Conservation (phyloP, 768 basidiomycete species). For the Mycena vulgaris region DNA sequence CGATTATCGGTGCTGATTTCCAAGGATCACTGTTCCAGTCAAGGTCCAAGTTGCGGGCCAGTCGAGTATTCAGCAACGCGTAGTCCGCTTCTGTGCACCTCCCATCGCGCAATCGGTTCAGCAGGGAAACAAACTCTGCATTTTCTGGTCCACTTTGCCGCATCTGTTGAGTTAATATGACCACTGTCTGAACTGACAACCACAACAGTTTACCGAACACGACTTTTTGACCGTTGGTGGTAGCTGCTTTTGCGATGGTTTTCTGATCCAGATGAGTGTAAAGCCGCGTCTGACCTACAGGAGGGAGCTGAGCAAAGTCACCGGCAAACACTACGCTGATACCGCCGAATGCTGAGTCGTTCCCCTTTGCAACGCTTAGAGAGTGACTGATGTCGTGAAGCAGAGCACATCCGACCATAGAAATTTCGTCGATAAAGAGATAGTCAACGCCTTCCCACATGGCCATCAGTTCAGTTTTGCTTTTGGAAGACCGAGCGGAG, state of each 20-base stretch:
- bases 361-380: background rate
- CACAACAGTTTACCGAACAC: constrained; percentile 30
- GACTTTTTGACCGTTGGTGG: background rate
- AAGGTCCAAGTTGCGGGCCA: background rate
- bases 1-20: constrained; percentile 41
- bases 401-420: no score
- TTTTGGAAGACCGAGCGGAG: background rate
- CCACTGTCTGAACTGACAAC: constrained; percentile 28
- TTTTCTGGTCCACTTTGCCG: constrained; percentile 23
- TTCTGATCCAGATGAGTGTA: background rate
- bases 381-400: no score
- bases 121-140: constrained; percentile 2
- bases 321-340: no score
- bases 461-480: background rate
- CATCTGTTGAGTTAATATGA: constrained; percentile 18
- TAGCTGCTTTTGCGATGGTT: background rate
- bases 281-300: background rate
- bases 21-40: constrained; percentile 20
- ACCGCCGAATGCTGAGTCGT: background rate
- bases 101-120: constrained; percentile 10
- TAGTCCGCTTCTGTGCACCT: constrained; percentile 40
- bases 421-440: no score
- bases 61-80: constrained; percentile 27
- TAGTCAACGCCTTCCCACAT: no score
- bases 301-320: background rate